Base-by-base conservation (phyloP, 2,329 filamentous ascomycete species). In the Colletotrichum liriopes region DNA sequence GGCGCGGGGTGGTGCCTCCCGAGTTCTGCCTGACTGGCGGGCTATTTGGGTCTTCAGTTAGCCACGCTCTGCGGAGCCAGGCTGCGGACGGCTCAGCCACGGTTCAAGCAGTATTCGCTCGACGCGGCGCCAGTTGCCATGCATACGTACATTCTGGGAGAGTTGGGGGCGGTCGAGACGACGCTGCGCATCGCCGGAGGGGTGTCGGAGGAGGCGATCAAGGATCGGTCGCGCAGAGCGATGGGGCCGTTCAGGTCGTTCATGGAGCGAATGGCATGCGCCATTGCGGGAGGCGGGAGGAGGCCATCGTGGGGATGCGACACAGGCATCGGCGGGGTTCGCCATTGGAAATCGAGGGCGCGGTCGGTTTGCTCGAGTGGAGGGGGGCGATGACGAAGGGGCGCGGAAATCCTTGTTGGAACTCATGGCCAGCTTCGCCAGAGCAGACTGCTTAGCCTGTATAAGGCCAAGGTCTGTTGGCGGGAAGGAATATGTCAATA, bases 1-100 rank as follows among this genome's bases (percentile, higher is more conserved):
- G 89, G 75, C 93, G 89, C 37, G 95, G 95, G 7, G 95, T 97
- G 35, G 92, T 91, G 62, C 87, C 88, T 71, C 93, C 93, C 14
- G 94, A 96, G 77, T 92, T 93, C 78, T 93, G 92, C 78, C 93
- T 86, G 73, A 92, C 82, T 1, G 93, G 91, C 61, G 89, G 89
- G 77, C 93, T 94, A 77, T 79, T 73, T 75, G 64, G 43, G 74
- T 70, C 76, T 75, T 76, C 70, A 71, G 73, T 78, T 74, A 75
- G 67, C 67, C 54, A 70, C 61, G 39, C 39, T 58, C 18, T 41
- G 39, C 29, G 20, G 65, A 47, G 47, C 39, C 65, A 67, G 54
- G 16, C 18, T 49, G 45, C 63, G 29, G 23, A 26, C 52, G 23
- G 51, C 32, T 39, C 20, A 55, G 14, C 43, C 16, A 52, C 56